Conservation (phyloP, 2,329 filamentous ascomycete species). For the Clathrospora elynae region DNA sequence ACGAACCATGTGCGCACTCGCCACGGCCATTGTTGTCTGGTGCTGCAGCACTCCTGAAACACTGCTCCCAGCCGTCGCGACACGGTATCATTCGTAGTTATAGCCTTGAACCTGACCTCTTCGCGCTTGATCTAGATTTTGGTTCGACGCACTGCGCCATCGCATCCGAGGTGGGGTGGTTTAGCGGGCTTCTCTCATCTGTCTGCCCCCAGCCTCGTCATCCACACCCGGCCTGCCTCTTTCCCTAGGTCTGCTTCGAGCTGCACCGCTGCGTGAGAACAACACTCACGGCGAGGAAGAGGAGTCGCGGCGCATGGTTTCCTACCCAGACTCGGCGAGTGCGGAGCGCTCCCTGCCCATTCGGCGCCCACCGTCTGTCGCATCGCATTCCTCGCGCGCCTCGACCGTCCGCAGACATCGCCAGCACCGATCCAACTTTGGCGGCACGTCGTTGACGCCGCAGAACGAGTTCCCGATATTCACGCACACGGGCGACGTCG, state of each 20-base stretch:
- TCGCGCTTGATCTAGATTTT: slow-evolving; percentile 20
- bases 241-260: slow-evolving; percentile 3
- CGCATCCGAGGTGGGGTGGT: slow-evolving; percentile 32
- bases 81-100: slow-evolving; percentile 12
- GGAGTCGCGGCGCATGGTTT: slow-evolving; percentile 60
- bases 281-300: slow-evolving; percentile 32
- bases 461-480: slow-evolving; percentile 95
- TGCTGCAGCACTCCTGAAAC: slow-evolving; percentile 38
- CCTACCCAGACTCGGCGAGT: slow-evolving; percentile 62
- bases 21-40: slow-evolving; percentile 37
- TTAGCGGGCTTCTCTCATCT: slow-evolving; percentile 10
- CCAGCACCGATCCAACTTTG: slow-evolving; percentile 80
- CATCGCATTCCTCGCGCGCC: slow-evolving; percentile 61
- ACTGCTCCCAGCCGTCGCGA: slow-evolving; percentile 15
- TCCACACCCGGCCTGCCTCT: slow-evolving; percentile 13
- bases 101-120: too few species aligned
- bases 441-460: slow-evolving; percentile 67
- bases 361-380: slow-evolving; percentile 67
- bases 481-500: slow-evolving; percentile 87
- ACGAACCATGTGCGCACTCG: slow-evolving; percentile 33
- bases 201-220: slow-evolving; percentile 17
- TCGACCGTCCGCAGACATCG: slow-evolving; percentile 66
- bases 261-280: slow-evolving; percentile 34
- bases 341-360: slow-evolving; percentile 61
- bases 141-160: slow-evolving; percentile 11